phyloP scores from a whole-genome alignment of 139 green algal genomes.

The Zygnema cylindricum region DNA sequence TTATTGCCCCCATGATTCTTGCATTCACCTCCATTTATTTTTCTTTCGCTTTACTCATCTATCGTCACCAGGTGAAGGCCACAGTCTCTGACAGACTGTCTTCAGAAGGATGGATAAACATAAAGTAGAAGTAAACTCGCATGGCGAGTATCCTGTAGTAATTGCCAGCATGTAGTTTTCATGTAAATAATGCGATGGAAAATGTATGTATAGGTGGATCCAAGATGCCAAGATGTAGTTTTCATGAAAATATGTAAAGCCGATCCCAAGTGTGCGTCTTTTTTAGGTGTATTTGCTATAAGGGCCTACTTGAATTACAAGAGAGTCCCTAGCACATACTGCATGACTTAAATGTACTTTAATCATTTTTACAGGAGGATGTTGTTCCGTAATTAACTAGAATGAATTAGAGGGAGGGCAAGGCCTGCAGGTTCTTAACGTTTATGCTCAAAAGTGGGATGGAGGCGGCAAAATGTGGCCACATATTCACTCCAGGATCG shows the following conservation, averaged over 20 bases:
- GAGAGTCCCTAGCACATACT: neutral
- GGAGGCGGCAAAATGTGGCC: constrained; percentile 49
- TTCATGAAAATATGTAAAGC: too few relatives aligned
- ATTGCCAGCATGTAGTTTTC: too few relatives aligned
- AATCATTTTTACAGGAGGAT: neutral
- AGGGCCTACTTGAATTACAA: neutral
- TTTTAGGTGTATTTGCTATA: too few relatives aligned
- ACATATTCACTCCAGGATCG: constrained; percentile 31
- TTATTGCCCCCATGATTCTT: constrained; percentile 55
- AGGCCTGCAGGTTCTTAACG: constrained; percentile 49
- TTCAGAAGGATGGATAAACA: neutral
- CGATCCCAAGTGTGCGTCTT: too few relatives aligned
- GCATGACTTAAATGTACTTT: neutral
- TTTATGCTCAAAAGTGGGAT: constrained; percentile 45
- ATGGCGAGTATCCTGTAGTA: neutral
- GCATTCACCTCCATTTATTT: constrained; percentile 44
- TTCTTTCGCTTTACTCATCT: constrained; percentile 45
- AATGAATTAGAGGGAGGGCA: neutral
- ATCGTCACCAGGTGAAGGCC: constrained; percentile 33
- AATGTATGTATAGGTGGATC: neutral
- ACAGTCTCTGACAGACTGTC: neutral
- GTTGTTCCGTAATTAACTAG: neutral
- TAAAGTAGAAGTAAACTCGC: neutral
- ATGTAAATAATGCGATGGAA: neutral
- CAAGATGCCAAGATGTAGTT: neutral